A percentile compares a stretch with the other conserved stretches of the same genome.
Evolutionary conservation across 2,329 filamentous ascomycete genomes (phyloP).

Genomic region (Paecilomyces niveus): DNA sequence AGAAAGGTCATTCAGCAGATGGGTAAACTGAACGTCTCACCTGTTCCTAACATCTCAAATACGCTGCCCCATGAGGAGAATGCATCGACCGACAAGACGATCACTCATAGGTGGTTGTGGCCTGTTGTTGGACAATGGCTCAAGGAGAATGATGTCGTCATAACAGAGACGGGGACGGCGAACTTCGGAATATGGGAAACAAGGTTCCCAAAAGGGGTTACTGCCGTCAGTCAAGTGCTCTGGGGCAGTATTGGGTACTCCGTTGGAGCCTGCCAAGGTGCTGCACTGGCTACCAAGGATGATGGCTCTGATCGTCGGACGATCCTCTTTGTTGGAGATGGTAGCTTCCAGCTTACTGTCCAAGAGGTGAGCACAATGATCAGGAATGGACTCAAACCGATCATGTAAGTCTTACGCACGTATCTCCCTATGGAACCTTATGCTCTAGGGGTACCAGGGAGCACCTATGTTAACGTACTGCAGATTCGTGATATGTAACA

Average conservation of each 20-base stretch:
- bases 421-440: too few relatives aligned
- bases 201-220: constrained; percentile 42
- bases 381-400: constrained; percentile 60
- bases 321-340: constrained; percentile 56
- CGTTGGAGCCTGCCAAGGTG: constrained; percentile 51
- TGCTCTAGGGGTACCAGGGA: background rate
- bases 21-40: constrained; percentile 49
- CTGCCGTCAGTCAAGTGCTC: constrained; percentile 46
- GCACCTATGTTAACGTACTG: constrained; percentile 1
- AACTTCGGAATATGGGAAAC: constrained; percentile 48
- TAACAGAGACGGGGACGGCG: constrained; percentile 54
- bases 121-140: constrained; percentile 42
- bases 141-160: constrained; percentile 47
- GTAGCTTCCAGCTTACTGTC: constrained; percentile 59
- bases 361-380: constrained; percentile 59
- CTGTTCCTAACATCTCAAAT: constrained; percentile 50
- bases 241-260: constrained; percentile 58
- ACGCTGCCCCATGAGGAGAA: constrained; percentile 31
- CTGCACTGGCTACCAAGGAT: constrained; percentile 44
- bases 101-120: constrained; percentile 46
- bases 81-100: constrained; percentile 24
- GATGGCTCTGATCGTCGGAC: constrained; percentile 36
- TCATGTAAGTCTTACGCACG: constrained; percentile 50
- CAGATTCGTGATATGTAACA: constrained; percentile 69
- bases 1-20: constrained; percentile 58